These are phyloP conservation scores for Fusarium torulosum DNA, from an alignment of 2,329 filamentous ascomycete genomes.

Conservation along the genomic window DNA sequence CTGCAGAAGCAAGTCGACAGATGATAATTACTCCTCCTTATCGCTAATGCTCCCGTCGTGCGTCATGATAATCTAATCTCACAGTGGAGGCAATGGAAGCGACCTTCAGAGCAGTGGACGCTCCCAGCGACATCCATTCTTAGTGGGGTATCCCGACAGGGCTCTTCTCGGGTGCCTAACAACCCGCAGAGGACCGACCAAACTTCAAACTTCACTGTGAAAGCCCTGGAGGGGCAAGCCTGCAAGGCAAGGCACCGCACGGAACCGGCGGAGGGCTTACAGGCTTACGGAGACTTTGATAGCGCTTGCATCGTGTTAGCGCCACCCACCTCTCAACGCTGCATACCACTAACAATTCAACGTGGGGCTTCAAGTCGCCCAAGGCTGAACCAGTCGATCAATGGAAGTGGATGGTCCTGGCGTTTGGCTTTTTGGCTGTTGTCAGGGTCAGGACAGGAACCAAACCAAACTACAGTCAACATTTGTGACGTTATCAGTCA, in stretches of 20 bases:
- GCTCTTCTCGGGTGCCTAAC: background rate
- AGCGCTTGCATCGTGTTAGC: slow-evolving; percentile 28
- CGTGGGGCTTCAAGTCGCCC: slow-evolving; percentile 26
- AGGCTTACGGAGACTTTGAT: background rate
- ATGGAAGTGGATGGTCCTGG: slow-evolving; percentile 27
- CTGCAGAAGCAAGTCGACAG: background rate
- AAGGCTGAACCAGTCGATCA: slow-evolving; percentile 30
- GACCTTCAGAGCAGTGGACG: slow-evolving; percentile 1
- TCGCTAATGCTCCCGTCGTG: slow-evolving; percentile 2
- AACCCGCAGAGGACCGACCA: too few species aligned
- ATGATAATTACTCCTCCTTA: background rate
- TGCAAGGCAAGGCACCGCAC: slow-evolving; percentile 13
- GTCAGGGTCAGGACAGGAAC: slow-evolving; percentile 22
- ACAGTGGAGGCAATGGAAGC: too few species aligned
- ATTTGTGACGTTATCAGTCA: slow-evolving; percentile 23
- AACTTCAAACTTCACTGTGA: too few species aligned
- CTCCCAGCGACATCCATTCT: slow-evolving; percentile 3
- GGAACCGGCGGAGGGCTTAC: slow-evolving; percentile 28
- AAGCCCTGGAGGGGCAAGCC: background rate
- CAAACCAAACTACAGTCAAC: background rate
- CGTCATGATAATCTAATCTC: slow-evolving; percentile 1
- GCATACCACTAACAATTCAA: slow-evolving; percentile 23
- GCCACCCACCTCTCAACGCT: background rate
- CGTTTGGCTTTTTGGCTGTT: background rate
- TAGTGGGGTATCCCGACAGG: slow-evolving; percentile 1